A percentile compares a stretch with the other conserved stretches of the same genome.
Evolutionary conservation across 768 basidiomycete species (phyloP).

Genomic region (Leucocoprinus sp.): DNA sequence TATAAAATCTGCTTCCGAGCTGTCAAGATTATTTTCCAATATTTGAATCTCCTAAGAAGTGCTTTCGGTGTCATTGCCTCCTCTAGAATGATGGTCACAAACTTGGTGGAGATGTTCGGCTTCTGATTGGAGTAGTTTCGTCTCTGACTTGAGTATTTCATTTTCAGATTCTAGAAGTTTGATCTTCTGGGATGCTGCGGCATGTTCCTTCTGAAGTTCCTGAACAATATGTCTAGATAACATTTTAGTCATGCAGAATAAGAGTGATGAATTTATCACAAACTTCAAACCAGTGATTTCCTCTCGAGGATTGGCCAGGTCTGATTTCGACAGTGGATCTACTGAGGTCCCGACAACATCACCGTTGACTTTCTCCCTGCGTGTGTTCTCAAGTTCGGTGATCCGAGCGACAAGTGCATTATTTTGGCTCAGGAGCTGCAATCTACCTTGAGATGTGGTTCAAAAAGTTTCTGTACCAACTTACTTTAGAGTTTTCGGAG

Average conservation of each 20-base stretch:
- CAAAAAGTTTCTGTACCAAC: background rate
- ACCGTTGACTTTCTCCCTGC: constrained; percentile 49
- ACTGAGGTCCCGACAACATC: constrained; percentile 15
- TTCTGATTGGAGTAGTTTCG: constrained; percentile 56
- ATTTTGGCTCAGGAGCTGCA: constrained; percentile 22
- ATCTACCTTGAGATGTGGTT: background rate
- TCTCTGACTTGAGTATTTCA: constrained; percentile 57
- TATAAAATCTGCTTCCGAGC: constrained; percentile 22
- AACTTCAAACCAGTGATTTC: constrained; percentile 84
- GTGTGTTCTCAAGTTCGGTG: constrained; percentile 21
- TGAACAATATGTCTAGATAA: constrained; percentile 70
- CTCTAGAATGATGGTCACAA: background rate
- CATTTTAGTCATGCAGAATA: background rate
- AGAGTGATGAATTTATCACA: constrained; percentile 11
- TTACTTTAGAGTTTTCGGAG: constrained; percentile 2
- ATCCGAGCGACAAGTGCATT: constrained; percentile 22
- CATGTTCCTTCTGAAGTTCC: constrained; percentile 79
- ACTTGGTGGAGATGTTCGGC: constrained; percentile 71
- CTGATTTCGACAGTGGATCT: constrained; percentile 41
- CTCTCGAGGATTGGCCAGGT: constrained; percentile 40
- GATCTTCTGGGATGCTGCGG: constrained; percentile 49
- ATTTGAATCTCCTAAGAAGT: constrained; percentile 58
- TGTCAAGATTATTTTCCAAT: constrained; percentile 71
- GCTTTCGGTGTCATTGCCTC: constrained; percentile 7
- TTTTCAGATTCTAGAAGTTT: constrained; percentile 76